Evolutionary conservation across 441 rosid species (phyloP), one percentile per base, ranked within the genome.

Genomic region (Breynia disticha): DNA sequence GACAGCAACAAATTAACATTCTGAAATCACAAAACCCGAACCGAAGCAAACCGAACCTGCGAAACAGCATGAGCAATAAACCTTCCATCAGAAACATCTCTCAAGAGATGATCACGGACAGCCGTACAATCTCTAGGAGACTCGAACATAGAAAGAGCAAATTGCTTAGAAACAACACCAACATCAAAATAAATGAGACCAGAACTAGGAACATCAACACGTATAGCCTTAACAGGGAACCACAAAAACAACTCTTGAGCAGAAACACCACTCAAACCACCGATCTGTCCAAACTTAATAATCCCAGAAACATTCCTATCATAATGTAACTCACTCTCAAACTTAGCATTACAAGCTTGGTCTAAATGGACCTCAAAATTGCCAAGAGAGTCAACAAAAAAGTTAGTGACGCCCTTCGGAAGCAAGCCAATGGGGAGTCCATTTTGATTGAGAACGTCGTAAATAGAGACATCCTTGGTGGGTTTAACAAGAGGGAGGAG

Each of bases 151-250:
- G 99, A 93, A 67, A 93, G 59, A 0, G 95, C 71, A 54, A 82
- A 89, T 61, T 89, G 96, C 72, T 93, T 89, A 17, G 12, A 72
- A 59, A 89, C 84, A 50, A 88, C 95, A 43, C 96, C 95, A 13
- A 89, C 95, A 46, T 93, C 95, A 52, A 93, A 93, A 66, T 82
- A 79, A 4, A 93, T 93, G n/a, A 93, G 61, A 2, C 99, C 99
- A 15, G 99, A 89, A 64, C 86, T 81, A 0, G 97, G 97, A 1
- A 86, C 67, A 60, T 93, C 98, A 24, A 89, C 95, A 32, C 87
- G 79, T 39, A 93, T 83, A 44, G 74, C 81, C 65, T 78, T 84
- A 4, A 93, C 97, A 37, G 83, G 90, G 65, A 93, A 83, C 96
- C 97, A 93, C 46, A 93, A 67, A 60, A 89, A 93, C 15, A 93